Conservation (phyloP, 1,284 basidiomycete genomes). For the Apiotrichum sp. region DNA sequence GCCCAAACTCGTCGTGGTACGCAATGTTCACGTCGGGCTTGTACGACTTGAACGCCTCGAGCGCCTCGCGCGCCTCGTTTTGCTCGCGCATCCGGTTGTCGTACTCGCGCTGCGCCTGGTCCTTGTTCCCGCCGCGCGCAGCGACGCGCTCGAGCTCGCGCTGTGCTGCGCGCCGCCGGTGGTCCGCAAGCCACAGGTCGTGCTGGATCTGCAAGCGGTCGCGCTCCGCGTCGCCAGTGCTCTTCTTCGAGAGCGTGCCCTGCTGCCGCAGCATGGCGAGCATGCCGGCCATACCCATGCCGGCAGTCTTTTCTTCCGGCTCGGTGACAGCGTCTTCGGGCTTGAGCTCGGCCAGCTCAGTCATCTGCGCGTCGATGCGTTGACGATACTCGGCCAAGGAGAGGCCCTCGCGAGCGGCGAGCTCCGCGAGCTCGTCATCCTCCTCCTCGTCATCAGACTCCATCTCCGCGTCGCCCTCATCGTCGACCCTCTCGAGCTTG, state of each 20-base stretch:
- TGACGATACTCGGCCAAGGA: conserved; percentile 44
- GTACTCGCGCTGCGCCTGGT: conserved; percentile 89
- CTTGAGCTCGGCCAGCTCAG: conserved; percentile 60
- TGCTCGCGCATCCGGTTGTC: conserved; percentile 88
- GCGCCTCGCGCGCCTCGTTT: conserved; percentile 73
- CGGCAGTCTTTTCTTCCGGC: conserved; percentile 60
- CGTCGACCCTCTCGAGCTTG: conserved; percentile 47
- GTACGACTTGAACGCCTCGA: conserved; percentile 86
- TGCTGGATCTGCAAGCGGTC: conserved; percentile 66
- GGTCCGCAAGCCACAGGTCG: conserved; percentile 84
- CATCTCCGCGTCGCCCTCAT: conserved; percentile 52
- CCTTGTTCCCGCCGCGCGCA: conserved; percentile 72
- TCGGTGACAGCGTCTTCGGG: conserved; percentile 54
- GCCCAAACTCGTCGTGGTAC: conserved; percentile 92
- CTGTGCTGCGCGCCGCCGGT: conserved; percentile 65
- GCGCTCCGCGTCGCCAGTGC: conserved; percentile 59
- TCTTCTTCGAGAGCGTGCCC: conserved; percentile 69
- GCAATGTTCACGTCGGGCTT: conserved; percentile 95
- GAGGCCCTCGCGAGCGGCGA: conserved; percentile 45
- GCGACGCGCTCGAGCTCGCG: conserved; percentile 73
- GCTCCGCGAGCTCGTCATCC: conserved; percentile 52
- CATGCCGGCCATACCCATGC: conserved; percentile 77
- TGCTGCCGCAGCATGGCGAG: conserved; percentile 83
- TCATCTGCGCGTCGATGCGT: conserved; percentile 45
- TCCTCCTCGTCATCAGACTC: conserved; percentile 69